Evolutionary conservation across 2,329 filamentous ascomycete genomes (phyloP).

Genomic region (Diaporthe caulivora): DNA sequence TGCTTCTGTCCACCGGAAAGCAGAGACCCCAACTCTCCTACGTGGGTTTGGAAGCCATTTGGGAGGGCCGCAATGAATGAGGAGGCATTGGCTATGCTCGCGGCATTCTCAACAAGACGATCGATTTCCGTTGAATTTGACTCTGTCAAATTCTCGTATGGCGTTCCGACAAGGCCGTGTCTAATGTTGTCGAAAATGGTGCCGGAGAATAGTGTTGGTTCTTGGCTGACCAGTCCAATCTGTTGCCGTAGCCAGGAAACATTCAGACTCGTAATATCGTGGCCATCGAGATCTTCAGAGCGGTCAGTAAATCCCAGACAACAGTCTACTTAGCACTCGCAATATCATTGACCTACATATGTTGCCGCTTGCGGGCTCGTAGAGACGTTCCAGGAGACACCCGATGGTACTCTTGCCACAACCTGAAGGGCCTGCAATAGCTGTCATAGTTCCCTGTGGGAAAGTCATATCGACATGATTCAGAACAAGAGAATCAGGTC

Average conservation of each 20-base stretch:
- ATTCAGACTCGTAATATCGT: slow-evolving; percentile 84
- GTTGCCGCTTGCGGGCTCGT: slow-evolving; percentile 84
- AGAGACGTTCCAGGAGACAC: slow-evolving; percentile 93
- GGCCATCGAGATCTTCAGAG: slow-evolving; percentile 76
- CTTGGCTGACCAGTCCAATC: slow-evolving; percentile 92
- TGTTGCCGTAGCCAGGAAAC: slow-evolving; percentile 92
- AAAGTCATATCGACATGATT: slow-evolving; percentile 82
- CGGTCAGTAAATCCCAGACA: not conserved
- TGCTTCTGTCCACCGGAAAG: slow-evolving; percentile 97
- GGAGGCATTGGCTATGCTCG: slow-evolving; percentile 92
- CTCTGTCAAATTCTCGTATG: slow-evolving; percentile 75
- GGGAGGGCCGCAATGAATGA: slow-evolving; percentile 87
- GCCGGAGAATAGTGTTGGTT: slow-evolving; percentile 89
- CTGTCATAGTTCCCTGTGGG: slow-evolving; percentile 91
- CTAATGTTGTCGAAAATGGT: slow-evolving; percentile 91
- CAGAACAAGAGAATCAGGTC: slow-evolving; percentile 91
- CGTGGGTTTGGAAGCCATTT: slow-evolving; percentile 91
- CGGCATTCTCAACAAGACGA: slow-evolving; percentile 78
- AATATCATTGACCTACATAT: slow-evolving; percentile 58
- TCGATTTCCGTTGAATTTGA: slow-evolving; percentile 72
- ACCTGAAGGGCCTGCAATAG: slow-evolving; percentile 92
- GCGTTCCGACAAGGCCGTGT: slow-evolving; percentile 88
- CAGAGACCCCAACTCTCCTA: slow-evolving; percentile 92
- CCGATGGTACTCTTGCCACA: slow-evolving; percentile 96
- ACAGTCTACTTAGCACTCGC: not conserved